A percentile compares a stretch with the other conserved stretches of the same genome.
phyloP scores from a whole-genome alignment of 345 rosid species.

The Euphorbia tirucalli region DNA sequence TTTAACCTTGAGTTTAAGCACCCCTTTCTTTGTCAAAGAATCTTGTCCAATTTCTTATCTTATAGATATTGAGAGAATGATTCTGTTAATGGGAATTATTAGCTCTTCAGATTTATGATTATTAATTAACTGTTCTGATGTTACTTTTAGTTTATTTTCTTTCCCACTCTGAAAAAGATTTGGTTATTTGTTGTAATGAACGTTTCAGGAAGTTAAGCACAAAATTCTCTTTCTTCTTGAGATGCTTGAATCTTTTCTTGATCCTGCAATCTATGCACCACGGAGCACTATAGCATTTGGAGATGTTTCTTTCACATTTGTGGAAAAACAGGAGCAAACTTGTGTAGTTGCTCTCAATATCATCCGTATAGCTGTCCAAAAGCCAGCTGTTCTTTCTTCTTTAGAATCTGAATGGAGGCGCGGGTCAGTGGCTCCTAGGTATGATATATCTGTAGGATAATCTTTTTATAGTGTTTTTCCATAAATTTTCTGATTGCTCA shows the following conservation, averaged over 20 bases:
- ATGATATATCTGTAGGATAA: slow-evolving; percentile 20
- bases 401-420: slow-evolving; percentile 80
- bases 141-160: background rate
- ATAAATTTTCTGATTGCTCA: background rate
- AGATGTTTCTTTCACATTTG: slow-evolving; percentile 43
- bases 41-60: background rate
- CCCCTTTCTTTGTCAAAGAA: background rate
- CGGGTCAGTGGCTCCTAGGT: slow-evolving; percentile 84
- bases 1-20: background rate
- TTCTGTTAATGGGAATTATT: background rate
- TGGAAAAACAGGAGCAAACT: slow-evolving; percentile 56
- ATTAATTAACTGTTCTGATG: background rate
- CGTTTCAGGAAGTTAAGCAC: slow-evolving; percentile 72
- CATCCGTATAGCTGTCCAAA: slow-evolving; percentile 63
- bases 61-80: background rate
- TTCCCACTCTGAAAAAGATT: background rate
- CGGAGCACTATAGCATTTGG: slow-evolving; percentile 62
- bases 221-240: slow-evolving; percentile 78
- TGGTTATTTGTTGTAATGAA: background rate
- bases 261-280: slow-evolving; percentile 52
- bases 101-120: background rate
- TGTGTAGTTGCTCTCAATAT: slow-evolving; percentile 59
- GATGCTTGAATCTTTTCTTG: slow-evolving; percentile 82
- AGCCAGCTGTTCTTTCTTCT: slow-evolving; percentile 74
- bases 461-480: slow-evolving; percentile 1